Conservation (phyloP, 208 protist species). For the Trypanosoma cruzi region DNA sequence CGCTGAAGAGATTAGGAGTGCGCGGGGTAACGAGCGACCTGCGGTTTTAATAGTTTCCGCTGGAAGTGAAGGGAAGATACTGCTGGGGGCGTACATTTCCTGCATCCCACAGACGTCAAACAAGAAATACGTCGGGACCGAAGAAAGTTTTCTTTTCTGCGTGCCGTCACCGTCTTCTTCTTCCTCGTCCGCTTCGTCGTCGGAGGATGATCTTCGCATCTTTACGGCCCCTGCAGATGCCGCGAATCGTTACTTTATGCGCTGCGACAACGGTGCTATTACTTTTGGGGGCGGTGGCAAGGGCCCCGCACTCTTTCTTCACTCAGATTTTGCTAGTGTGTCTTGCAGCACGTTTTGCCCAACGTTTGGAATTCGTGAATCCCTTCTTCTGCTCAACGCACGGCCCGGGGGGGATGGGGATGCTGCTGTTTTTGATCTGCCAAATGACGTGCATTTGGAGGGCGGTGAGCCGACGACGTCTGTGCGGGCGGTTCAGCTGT, state of each 20-base stretch:
- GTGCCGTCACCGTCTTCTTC: not conserved
- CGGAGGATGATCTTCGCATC: not conserved
- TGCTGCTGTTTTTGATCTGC: not conserved
- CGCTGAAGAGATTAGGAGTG: not conserved
- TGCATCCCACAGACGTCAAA: slow-evolving; percentile 14
- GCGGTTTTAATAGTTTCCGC: slow-evolving; percentile 16
- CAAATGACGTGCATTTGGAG: slow-evolving; percentile 5
- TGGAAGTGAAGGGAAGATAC: slow-evolving; percentile 1
- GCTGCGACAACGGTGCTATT: slow-evolving; percentile 11
- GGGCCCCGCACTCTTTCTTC: slow-evolving; percentile 19
- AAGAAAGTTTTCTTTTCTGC: slow-evolving; percentile 26
- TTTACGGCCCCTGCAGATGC: slow-evolving; percentile 5
- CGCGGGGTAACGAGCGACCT: slow-evolving; percentile 3
- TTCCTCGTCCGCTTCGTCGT: too few relatives aligned
- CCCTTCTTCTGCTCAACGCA: slow-evolving; percentile 4
- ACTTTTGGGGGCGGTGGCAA: slow-evolving; percentile 24
- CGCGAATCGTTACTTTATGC: slow-evolving; percentile 24
- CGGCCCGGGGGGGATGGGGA: not conserved
- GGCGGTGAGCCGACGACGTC: slow-evolving; percentile 7
- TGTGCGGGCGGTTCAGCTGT: slow-evolving; percentile 22
- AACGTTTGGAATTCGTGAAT: slow-evolving; percentile 18
- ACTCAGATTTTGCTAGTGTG: slow-evolving; percentile 10
- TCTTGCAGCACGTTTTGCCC: slow-evolving; percentile 21
- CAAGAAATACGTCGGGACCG: slow-evolving; percentile 10
- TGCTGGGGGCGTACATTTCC: slow-evolving; percentile 15